A percentile compares a stretch with the other conserved stretches of the same genome.
These are phyloP conservation scores for Astragalus membranaceus DNA, from an alignment of 306 rosid species.

Conservation along the genomic window DNA sequence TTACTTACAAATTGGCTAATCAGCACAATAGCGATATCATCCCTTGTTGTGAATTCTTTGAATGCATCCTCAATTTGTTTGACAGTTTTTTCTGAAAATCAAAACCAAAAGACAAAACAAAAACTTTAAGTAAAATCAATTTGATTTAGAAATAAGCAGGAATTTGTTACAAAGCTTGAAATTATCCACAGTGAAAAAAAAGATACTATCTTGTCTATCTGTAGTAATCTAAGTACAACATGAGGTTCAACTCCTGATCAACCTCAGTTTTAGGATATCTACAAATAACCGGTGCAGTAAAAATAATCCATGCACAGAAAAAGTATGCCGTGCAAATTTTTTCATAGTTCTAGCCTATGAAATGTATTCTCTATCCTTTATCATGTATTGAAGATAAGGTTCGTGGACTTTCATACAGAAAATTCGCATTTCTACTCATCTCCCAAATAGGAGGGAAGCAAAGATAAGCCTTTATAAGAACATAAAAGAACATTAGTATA, in stretches of 20 bases:
- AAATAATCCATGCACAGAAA: neutral
- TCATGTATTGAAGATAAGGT: neutral
- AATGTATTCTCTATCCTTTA: neutral
- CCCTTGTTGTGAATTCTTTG: constrained; percentile 82
- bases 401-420: neutral
- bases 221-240: neutral
- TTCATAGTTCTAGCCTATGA: constrained; percentile 9
- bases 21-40: constrained; percentile 76
- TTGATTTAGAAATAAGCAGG: constrained; percentile 2
- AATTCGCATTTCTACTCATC: neutral
- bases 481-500: neutral
- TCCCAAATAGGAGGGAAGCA: neutral
- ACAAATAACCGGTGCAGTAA: neutral
- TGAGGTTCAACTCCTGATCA: neutral
- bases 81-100: constrained; percentile 67
- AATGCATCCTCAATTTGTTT: constrained; percentile 94
- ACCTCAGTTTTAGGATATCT: constrained; percentile 1
- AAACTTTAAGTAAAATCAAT: constrained; percentile 16
- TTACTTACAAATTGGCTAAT: constrained; percentile 93
- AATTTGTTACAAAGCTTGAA: neutral
- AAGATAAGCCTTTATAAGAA: neutral
- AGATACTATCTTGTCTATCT: neutral
- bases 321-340: neutral
- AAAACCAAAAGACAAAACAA: constrained; percentile 6
- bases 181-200: neutral